Evolutionary conservation across 2,329 filamentous ascomycete genomes (phyloP), one percentile per base, ranked within the genome.

Genomic region (Epichloe festucae): DNA sequence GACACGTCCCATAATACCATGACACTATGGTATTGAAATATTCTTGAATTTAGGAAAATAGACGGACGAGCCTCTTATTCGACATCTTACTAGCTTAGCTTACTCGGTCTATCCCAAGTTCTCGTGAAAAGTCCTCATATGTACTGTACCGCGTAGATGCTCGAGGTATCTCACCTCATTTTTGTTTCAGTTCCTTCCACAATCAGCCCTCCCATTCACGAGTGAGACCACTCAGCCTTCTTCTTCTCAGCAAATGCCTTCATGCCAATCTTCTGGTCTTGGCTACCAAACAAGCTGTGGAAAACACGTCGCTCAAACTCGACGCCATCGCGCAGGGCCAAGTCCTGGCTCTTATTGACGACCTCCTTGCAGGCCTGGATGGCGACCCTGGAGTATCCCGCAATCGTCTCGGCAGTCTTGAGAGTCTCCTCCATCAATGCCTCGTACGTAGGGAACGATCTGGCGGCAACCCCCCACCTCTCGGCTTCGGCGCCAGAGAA

Each of bases 271-370:
- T 97, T 98, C 72, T 98, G 93, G 69, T 98, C 93, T 71, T 88
- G 80, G 66, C 86, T 95, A 21, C 91, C 93, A 72, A 98, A 98
- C 62, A 96, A 65, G 27, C 83, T 79, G 70, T 98, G 93, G 75
- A 98, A 98, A 36, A 97, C 77, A 50, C 90, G 80, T 64, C 93
- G 78, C 78, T 98, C 93, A 70, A 82, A 97, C 72, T 98, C 93
- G 2, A 98, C 86, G 14, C 93, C 93, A 63, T 97, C 93, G 59
- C 86, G 75, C 54, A 98, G 72, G 3, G 84, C 76, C 59, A 95
- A 70, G 61, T 98, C 93, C 75, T 97, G 90, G 68, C 89, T 95
- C 82, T 96, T 97, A 68, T 97, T 95, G 52, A 98, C 91, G n/a
- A 93, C 91, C 75, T 98, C 93, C 77, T 98, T 98, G 52, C 81